These are phyloP conservation scores for Dipodascus albidus DNA, from an alignment of 805 yeast species.

Conservation along the genomic window DNA sequence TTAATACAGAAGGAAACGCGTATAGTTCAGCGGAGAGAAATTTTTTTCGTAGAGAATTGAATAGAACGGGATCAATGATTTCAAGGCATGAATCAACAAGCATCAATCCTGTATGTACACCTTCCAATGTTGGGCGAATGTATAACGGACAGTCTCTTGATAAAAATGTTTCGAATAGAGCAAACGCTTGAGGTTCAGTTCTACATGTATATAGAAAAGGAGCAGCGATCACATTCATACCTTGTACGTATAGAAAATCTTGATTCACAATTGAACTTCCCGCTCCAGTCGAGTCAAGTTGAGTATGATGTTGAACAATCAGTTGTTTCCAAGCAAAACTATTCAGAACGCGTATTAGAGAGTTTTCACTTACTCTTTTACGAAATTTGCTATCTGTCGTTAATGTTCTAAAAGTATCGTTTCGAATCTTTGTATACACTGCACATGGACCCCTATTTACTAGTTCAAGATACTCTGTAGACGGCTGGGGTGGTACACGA, in stretches of 20 bases:
- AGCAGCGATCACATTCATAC: constrained; percentile 78
- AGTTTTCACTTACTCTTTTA: constrained; percentile 53
- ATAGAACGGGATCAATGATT: constrained; percentile 63
- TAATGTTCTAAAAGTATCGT: constrained; percentile 79
- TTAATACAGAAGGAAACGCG: constrained; percentile 68
- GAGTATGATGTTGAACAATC: constrained; percentile 3
- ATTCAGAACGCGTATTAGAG: constrained; percentile 56
- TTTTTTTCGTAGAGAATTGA: constrained; percentile 45
- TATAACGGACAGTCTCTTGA: constrained; percentile 63
- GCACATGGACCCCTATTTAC: constrained; percentile 47
- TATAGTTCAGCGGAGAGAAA: constrained; percentile 74
- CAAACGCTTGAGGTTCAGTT: constrained; percentile 79
- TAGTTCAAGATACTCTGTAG: constrained; percentile 43
- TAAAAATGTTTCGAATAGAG: constrained; percentile 52
- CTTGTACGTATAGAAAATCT: constrained; percentile 59
- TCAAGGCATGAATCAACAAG: constrained; percentile 65
- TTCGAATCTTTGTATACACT: constrained; percentile 56
- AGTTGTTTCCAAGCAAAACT: constrained; percentile 42
- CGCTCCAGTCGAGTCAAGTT: neutral
- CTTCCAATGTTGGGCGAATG: constrained; percentile 62
- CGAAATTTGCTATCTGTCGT: constrained; percentile 62
- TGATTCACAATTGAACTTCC: neutral
- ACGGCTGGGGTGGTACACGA: constrained; percentile 45
- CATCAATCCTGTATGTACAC: constrained; percentile 66
- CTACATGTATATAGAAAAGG: constrained; percentile 68